These are phyloP conservation scores for Potentilla sterilis DNA, from an alignment of 306 rosid genomes.

Conservation along the genomic window DNA sequence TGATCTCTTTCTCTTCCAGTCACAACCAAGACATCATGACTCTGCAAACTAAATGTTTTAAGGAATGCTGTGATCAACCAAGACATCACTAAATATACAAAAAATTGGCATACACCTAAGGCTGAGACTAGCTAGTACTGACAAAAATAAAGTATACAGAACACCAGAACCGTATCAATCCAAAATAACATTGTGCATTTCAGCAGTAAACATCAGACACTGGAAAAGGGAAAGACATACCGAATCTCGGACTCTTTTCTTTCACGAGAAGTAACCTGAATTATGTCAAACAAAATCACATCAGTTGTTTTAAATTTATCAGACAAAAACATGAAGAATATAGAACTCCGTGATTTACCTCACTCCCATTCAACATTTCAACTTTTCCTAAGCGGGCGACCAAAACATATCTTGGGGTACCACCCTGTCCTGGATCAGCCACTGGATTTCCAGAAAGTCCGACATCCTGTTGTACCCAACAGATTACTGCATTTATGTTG, in stretches of 20 bases:
- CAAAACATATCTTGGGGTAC: constrained; percentile 75
- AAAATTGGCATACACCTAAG: background rate
- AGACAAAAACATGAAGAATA: constrained; percentile 19
- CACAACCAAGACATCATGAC: background rate
- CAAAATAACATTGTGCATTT: background rate
- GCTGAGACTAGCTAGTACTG: background rate
- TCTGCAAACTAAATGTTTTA: background rate
- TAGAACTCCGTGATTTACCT: constrained; percentile 49
- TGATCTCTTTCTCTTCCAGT: background rate
- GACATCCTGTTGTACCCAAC: constrained; percentile 48
- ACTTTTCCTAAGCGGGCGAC: constrained; percentile 74
- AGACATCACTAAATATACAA: constrained; percentile 1
- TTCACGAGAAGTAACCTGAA: constrained; percentile 75
- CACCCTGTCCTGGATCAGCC: constrained; percentile 68
- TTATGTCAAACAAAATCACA: constrained; percentile 21
- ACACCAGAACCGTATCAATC: background rate
- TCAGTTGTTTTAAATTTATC: constrained; percentile 14
- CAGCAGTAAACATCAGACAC: background rate
- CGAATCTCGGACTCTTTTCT: constrained; percentile 96
- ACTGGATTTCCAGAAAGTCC: constrained; percentile 87
- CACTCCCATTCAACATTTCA: constrained; percentile 79
- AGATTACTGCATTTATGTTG: background rate
- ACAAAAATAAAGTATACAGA: background rate
- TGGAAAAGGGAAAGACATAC: constrained; percentile 38
- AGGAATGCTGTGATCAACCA: background rate